These are phyloP conservation scores for Suillus fuscotomentosus DNA, from an alignment of 768 basidiomycete species.

Conservation along the genomic window DNA sequence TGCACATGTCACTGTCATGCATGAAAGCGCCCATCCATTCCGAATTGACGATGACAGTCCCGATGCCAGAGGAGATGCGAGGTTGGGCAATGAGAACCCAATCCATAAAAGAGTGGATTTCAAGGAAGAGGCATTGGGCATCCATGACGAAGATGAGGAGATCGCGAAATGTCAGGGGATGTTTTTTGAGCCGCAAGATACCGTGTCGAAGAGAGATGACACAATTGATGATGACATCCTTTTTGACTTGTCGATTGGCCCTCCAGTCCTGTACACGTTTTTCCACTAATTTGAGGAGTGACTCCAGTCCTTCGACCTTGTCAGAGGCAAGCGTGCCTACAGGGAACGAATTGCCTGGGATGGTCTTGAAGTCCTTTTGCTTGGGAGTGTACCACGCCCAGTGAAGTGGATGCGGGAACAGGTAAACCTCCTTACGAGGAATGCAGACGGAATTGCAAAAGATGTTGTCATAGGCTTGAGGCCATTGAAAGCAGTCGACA, in stretches of 20 bases:
- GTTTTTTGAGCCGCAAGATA: not conserved
- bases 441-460: not conserved
- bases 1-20: not conserved
- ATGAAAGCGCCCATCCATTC: not conserved
- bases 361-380: not conserved
- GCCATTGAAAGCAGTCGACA: not conserved
- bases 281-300: not conserved
- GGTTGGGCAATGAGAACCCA: not conserved
- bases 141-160: not conserved
- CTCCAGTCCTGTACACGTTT: not conserved
- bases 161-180: not conserved
- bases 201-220: not conserved
- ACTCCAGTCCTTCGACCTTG: not conserved
- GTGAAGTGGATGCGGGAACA: not conserved
- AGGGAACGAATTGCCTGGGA: not conserved
- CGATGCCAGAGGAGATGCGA: not conserved
- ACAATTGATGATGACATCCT: not conserved
- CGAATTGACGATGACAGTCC: not conserved
- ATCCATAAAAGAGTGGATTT: not conserved
- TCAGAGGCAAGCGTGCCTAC: not conserved
- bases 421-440: not conserved
- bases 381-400: conserved; percentile 4
- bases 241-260: not conserved
- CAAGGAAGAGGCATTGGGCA: not conserved
- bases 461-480: not conserved